Percentiles rank a stretch among this genome's conserved stretches.
These are phyloP conservation scores for Papiliotrema fonsecae DNA, from an alignment of 1,284 basidiomycete species.

Conservation along the genomic window DNA sequence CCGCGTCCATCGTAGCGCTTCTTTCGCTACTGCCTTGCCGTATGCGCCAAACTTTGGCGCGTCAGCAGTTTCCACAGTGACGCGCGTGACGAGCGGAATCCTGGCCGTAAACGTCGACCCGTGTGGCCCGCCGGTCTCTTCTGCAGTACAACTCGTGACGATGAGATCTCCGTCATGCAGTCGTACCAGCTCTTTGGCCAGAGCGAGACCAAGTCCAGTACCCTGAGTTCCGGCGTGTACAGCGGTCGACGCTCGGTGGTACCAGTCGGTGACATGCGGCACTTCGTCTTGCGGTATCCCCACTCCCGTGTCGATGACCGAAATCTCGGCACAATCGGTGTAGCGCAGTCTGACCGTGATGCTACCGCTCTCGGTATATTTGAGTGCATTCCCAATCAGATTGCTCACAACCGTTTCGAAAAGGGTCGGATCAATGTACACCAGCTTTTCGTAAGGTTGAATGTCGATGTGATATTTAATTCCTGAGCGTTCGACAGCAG, in stretches of 20 bases:
- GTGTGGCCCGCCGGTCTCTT: slow-evolving; percentile 26
- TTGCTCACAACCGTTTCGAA: slow-evolving; percentile 48
- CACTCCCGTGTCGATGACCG: slow-evolving; percentile 47
- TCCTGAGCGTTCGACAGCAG: slow-evolving; percentile 26
- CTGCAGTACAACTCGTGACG: slow-evolving; percentile 25
- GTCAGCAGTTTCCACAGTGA: not conserved
- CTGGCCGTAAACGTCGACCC: slow-evolving; percentile 29
- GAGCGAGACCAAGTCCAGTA: slow-evolving; percentile 30
- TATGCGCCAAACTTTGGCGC: slow-evolving; percentile 19
- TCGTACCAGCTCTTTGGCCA: slow-evolving; percentile 45
- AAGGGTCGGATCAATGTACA: slow-evolving; percentile 43
- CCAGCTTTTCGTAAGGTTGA: slow-evolving; percentile 25
- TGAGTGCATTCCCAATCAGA: slow-evolving; percentile 45
- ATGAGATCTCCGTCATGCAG: slow-evolving; percentile 48
- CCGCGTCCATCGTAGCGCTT: slow-evolving; percentile 33
- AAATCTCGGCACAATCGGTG: slow-evolving; percentile 24
- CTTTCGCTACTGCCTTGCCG: slow-evolving; percentile 31
- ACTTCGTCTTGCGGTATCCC: slow-evolving; percentile 41
- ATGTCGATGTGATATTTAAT: slow-evolving; percentile 39
- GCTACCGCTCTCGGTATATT: slow-evolving; percentile 34
- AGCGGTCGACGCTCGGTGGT: slow-evolving; percentile 29
- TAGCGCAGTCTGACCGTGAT: slow-evolving; percentile 35
- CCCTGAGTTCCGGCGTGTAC: slow-evolving; percentile 24
- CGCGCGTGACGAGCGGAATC: slow-evolving; percentile 13
- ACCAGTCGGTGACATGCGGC: slow-evolving; percentile 23